A percentile compares a stretch with the other conserved stretches of the same genome.
These are phyloP conservation scores for Diospyros kaki DNA, from an alignment of 148 eudicot species.

Conservation along the genomic window DNA sequence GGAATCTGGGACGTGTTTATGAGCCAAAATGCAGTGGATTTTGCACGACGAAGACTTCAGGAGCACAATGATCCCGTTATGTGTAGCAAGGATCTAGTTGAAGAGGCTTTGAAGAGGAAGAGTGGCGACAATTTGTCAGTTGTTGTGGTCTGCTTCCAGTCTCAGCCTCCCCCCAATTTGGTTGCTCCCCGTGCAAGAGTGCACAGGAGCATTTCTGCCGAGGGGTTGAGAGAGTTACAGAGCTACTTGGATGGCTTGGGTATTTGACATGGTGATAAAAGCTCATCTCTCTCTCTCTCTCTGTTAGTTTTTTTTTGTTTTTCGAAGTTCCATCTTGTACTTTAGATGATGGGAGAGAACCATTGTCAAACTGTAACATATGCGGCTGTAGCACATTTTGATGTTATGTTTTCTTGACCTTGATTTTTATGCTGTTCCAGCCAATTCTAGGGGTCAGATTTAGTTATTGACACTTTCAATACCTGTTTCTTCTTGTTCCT, in stretches of 20 bases:
- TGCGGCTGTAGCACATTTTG: constrained; percentile 31
- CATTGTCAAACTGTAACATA: constrained; percentile 41
- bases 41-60: constrained; percentile 80
- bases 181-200: constrained; percentile 58
- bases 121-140: constrained; percentile 78
- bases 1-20: constrained; percentile 91
- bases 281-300: not conserved
- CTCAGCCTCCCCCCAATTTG: constrained; percentile 67
- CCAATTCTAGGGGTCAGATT: too few relatives aligned
- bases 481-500: too few relatives aligned
- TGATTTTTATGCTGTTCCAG: not conserved
- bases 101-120: constrained; percentile 81
- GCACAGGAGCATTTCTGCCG: constrained; percentile 80
- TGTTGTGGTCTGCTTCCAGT: constrained; percentile 78
- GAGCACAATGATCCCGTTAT: constrained; percentile 76
- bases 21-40: constrained; percentile 92
- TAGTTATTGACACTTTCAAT: too few relatives aligned
- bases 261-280: constrained; percentile 37
- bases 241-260: constrained; percentile 67
- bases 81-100: constrained; percentile 76
- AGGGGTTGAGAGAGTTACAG: constrained; percentile 85
- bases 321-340: not conserved
- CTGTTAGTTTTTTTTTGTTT: not conserved
- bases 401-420: not conserved
- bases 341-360: constrained; percentile 31